Base-by-base conservation (phyloP, 345 rosid species). In the Eucalyptus sp. region DNA sequence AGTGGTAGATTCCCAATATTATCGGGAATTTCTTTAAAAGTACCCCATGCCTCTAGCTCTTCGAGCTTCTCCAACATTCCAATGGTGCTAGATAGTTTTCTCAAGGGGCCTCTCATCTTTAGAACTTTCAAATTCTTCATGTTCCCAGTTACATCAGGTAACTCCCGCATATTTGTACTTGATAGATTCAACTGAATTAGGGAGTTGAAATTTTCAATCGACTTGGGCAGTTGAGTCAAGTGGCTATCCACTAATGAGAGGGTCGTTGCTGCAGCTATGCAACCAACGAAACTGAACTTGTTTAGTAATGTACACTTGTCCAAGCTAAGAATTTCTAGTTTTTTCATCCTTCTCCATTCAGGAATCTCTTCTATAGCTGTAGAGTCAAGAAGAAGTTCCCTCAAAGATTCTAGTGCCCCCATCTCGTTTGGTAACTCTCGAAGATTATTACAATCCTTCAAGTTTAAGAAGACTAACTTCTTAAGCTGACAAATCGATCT, bases 221-320 rank as follows among this genome's bases (percentile, higher is more conserved):
- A 54, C 0, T 18, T 18, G 7, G 58, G 58, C 0, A 18, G 4
- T 52, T 52, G 58, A 52, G 58, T 52, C 58, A 52, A 52, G 10
- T 52, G 58, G 4, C 10, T 18, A 7, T 52, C 58, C 58, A 54
- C 25, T 54, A 54, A 54, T 54, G 79, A 66, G 3, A 66, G 41
- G 3, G 0, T 13, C 22, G 1, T 8, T 66, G 22, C 1, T 31
- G 12, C 9, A 15, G 79, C 41, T 66, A 3, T 6, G 2, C 43
- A 15, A 31, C 79, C 79, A 15, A 66, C 3, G 1, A 66, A 31
- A 66, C 3, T 66, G 43, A 15, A 66, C 33, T 66, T 15, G 17
- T 0, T 66, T 3, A 66, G 0, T 31, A 37, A 8, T n/a, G 4
- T 8, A 31, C 79, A 66, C 5, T 2, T 7, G 22, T 14, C 20